phyloP scores from a whole-genome alignment of 1,139 yeast genomes.

The Blastobotrys niveus region DNA sequence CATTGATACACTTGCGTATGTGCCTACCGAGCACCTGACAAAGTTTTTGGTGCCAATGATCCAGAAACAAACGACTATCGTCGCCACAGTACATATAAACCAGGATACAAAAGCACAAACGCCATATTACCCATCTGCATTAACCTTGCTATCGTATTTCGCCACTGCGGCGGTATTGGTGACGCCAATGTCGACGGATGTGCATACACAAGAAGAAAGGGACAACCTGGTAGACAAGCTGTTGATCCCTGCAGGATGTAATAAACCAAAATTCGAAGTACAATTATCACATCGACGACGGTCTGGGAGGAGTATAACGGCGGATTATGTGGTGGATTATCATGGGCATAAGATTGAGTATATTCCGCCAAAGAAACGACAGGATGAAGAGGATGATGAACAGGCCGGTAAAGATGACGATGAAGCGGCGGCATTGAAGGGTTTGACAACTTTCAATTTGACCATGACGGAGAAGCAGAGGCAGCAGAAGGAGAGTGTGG shows the following conservation, averaged over 20 bases:
- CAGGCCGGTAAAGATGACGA: slow-evolving; percentile 25
- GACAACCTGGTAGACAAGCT: slow-evolving; percentile 41
- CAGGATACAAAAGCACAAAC: slow-evolving; percentile 9
- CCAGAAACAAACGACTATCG: slow-evolving; percentile 48
- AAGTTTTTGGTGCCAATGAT: slow-evolving; percentile 50
- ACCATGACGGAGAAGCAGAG: slow-evolving; percentile 70
- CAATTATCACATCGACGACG: slow-evolving; percentile 65
- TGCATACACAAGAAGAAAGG: slow-evolving; percentile 46
- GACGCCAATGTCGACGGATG: slow-evolving; percentile 36
- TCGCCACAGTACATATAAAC: slow-evolving; percentile 53
- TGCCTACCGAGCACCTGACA: slow-evolving; percentile 45
- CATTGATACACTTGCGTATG: slow-evolving; percentile 65
- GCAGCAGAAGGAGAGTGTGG: slow-evolving; percentile 75
- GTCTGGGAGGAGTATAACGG: slow-evolving; percentile 71
- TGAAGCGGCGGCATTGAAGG: slow-evolving; percentile 48
- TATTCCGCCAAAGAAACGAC: slow-evolving; percentile 33
- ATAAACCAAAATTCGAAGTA: slow-evolving; percentile 44
- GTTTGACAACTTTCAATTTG: slow-evolving; percentile 80
- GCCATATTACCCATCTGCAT: slow-evolving; percentile 45
- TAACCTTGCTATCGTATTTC: slow-evolving; percentile 52
- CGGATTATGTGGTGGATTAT: slow-evolving; percentile 50
- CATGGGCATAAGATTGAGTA: slow-evolving; percentile 46
- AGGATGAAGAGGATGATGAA: slow-evolving; percentile 27
- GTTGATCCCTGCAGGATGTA: slow-evolving; percentile 48
- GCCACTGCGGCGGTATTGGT: slow-evolving; percentile 68